A percentile compares a stretch with the other conserved stretches of the same genome.
Evolutionary conservation across 331 rosid species (phyloP).

Genomic region (Arachis monticola): DNA sequence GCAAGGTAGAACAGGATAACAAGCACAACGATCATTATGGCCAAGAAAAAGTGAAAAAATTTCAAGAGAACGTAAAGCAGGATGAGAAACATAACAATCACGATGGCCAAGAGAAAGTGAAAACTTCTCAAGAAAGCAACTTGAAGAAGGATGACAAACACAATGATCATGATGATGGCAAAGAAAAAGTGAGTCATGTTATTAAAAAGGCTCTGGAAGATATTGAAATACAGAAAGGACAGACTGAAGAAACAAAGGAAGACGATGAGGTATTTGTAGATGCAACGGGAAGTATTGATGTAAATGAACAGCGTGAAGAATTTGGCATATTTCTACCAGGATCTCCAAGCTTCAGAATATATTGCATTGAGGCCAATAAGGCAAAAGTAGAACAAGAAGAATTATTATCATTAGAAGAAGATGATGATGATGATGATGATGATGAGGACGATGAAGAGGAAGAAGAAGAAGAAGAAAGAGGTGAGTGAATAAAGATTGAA

Average conservation of each 20-base stretch:
- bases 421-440: too few relatives aligned
- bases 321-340: constrained; percentile 41
- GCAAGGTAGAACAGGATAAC: neutral
- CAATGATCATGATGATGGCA: neutral
- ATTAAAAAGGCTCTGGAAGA: constrained; percentile 6
- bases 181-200: constrained; percentile 1
- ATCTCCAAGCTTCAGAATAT: constrained; percentile 85
- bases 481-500: constrained; percentile 34
- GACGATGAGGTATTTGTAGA: constrained; percentile 37
- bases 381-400: neutral
- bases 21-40: neutral
- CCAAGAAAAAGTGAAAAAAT: constrained; percentile 1
- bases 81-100: neutral
- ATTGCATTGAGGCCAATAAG: constrained; percentile 47
- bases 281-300: constrained; percentile 30
- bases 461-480: neutral
- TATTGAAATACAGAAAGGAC: constrained; percentile 6
- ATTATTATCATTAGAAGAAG: too few relatives aligned
- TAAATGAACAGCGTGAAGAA: constrained; percentile 9
- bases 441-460: too few relatives aligned
- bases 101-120: neutral
- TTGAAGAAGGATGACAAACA: neutral
- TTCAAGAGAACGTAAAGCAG: neutral
- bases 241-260: neutral
- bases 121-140: too few relatives aligned